Conservation (phyloP, 176 grass and related monocot species). For the Pharus latifolius region DNA sequence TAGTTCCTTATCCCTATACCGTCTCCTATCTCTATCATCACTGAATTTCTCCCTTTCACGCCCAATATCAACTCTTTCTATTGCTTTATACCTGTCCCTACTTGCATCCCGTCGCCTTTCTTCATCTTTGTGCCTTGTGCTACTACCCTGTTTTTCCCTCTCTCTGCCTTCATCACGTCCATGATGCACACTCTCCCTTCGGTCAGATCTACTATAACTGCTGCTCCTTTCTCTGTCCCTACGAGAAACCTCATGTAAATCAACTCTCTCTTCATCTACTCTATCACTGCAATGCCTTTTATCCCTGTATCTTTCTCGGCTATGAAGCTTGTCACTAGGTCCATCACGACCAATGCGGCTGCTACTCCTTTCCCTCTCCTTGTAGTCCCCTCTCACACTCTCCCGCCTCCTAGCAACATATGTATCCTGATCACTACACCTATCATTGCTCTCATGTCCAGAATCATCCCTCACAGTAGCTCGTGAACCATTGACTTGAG, state of each 20-base stretch:
- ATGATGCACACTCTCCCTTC: background rate
- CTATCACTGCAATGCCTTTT: background rate
- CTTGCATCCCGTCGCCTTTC: conserved; percentile 32
- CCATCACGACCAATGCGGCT: too few species aligned
- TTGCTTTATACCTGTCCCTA: conserved; percentile 40
- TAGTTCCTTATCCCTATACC: conserved; percentile 24
- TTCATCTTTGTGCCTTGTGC: conserved; percentile 41
- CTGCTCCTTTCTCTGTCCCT: too few species aligned
- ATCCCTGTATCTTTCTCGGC: conserved; percentile 10
- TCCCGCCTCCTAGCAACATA: too few species aligned
- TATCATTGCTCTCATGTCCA: background rate
- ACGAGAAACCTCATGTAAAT: background rate
- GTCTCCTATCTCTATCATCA: conserved; percentile 35
- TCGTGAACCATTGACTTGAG: too few species aligned
- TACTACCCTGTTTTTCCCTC: conserved; percentile 43
- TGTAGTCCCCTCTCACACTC: too few species aligned
- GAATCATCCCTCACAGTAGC: too few species aligned
- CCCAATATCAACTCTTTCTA: conserved; percentile 20
- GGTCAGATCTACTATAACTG: too few species aligned
- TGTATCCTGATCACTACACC: too few species aligned
- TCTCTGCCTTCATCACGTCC: conserved; percentile 32
- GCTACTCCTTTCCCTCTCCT: too few species aligned
- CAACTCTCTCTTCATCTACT: conserved; percentile 6
- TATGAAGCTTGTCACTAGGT: conserved; percentile 1
- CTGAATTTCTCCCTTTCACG: conserved; percentile 31